Conservation (phyloP, 2,329 filamentous ascomycete genomes). For the Aspergillus phoenicis region DNA sequence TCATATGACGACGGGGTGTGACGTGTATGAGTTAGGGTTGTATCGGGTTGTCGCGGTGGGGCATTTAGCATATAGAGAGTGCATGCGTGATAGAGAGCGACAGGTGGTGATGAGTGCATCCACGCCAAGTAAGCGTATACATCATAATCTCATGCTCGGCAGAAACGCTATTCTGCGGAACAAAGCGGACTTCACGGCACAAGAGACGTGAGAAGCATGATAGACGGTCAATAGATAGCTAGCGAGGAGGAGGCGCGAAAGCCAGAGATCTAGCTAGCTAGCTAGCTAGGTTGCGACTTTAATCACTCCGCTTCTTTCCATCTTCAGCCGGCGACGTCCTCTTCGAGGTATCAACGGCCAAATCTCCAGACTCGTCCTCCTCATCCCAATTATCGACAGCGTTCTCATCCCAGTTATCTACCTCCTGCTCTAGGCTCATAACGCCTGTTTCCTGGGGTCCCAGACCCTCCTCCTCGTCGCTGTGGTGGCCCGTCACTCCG, state of each 20-base stretch:
- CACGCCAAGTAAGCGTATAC: no score
- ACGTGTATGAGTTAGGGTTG: no score
- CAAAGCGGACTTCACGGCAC: no score
- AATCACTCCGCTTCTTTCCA: conserved; percentile 38
- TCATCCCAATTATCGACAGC: conserved; percentile 67
- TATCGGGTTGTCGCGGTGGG: no score
- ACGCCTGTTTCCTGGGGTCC: conserved; percentile 67
- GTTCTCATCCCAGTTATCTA: conserved; percentile 96
- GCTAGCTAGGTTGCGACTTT: conserved; percentile 12
- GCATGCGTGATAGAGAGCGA: no score
- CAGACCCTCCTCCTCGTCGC: conserved; percentile 35
- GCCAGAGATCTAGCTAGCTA: background rate
- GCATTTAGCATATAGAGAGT: no score
- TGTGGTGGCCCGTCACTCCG: conserved; percentile 55
- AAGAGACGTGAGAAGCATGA: no score
- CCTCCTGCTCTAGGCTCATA: conserved; percentile 72
- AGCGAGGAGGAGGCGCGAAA: background rate
- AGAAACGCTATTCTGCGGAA: no score
- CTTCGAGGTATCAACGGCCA: conserved; percentile 25
- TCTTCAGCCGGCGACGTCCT: conserved; percentile 24
- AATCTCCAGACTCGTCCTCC: conserved; percentile 46
- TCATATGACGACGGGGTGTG: no score
- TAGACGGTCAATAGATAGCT: background rate
- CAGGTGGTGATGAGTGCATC: no score
- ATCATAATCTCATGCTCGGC: no score